phyloP scores from a whole-genome alignment of 2,329 filamentous ascomycete genomes.

The Talaromyces funiculosus region DNA sequence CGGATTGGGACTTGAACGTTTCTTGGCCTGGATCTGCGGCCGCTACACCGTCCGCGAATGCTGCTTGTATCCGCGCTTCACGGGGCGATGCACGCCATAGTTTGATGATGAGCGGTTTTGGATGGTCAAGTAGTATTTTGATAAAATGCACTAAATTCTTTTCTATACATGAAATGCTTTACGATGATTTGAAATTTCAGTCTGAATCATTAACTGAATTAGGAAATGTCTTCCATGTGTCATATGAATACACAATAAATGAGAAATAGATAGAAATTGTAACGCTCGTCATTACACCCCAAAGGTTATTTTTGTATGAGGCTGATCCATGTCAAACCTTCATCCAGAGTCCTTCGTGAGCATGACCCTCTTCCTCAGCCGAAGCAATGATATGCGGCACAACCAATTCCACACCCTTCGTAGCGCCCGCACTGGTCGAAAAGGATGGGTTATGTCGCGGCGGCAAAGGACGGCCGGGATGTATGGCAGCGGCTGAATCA shows the following conservation, averaged over 20 bases:
- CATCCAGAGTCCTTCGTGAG: not conserved
- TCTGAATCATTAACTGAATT: not conserved
- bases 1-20: slow-evolving; percentile 83
- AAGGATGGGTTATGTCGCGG: slow-evolving; percentile 38
- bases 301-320: not conserved
- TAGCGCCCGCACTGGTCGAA: slow-evolving; percentile 24
- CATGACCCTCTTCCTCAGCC: not conserved
- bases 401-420: slow-evolving; percentile 36
- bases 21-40: slow-evolving; percentile 62
- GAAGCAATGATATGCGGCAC: slow-evolving; percentile 30
- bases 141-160: not conserved
- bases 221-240: not conserved
- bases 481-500: not conserved
- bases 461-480: slow-evolving; percentile 29
- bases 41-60: slow-evolving; percentile 60
- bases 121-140: not conserved
- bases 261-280: not conserved
- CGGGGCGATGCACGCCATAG: slow-evolving; percentile 46
- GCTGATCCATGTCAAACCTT: not conserved
- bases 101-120: not conserved
- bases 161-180: not conserved
- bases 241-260: not conserved
- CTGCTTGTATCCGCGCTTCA: slow-evolving; percentile 48
- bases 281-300: not conserved
- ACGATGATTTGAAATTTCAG: not conserved